Evolutionary conservation across 495 filamentous ascomycete genomes (phyloP).

Genomic region (Daldinia childiae): DNA sequence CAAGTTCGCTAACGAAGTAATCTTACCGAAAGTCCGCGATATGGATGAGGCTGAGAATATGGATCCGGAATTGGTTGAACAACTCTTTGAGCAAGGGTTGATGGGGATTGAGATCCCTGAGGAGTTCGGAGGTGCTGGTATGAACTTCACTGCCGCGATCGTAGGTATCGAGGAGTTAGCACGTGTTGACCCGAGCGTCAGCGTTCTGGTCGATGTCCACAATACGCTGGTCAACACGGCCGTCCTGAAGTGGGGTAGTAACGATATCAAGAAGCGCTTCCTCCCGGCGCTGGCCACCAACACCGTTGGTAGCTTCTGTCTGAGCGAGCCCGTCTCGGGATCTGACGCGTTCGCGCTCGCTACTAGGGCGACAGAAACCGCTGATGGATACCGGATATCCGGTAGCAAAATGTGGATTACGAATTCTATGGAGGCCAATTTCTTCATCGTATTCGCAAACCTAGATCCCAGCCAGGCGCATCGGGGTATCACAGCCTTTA

Average conservation of each 20-base stretch:
- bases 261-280: slow-evolving; percentile 80
- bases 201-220: slow-evolving; percentile 93
- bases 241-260: slow-evolving; percentile 83
- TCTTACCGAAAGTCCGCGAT: slow-evolving; percentile 91
- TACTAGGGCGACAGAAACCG: slow-evolving; percentile 81
- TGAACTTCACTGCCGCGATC: slow-evolving; percentile 98
- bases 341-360: slow-evolving; percentile 96
- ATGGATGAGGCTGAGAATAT: slow-evolving; percentile 98
- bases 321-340: slow-evolving; percentile 92
- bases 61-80: slow-evolving; percentile 87
- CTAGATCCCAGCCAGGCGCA: slow-evolving; percentile 87
- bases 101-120: slow-evolving; percentile 99
- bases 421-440: slow-evolving; percentile 89
- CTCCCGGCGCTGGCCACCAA: slow-evolving; percentile 87
- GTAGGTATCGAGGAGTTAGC: slow-evolving; percentile 97
- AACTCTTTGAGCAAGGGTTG: slow-evolving; percentile 94
- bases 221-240: slow-evolving; percentile 98
- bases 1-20: slow-evolving; percentile 88
- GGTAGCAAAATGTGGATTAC: slow-evolving; percentile 99
- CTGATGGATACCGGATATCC: slow-evolving; percentile 82
- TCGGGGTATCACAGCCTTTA: slow-evolving; percentile 95
- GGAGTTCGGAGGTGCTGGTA: slow-evolving; percentile 93
- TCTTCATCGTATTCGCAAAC: slow-evolving; percentile 99
- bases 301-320: slow-evolving; percentile 94
- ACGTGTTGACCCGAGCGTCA: slow-evolving; percentile 92